phyloP scores from a whole-genome alignment of 2,329 filamentous ascomycete species.

The Penicillium sp. region DNA sequence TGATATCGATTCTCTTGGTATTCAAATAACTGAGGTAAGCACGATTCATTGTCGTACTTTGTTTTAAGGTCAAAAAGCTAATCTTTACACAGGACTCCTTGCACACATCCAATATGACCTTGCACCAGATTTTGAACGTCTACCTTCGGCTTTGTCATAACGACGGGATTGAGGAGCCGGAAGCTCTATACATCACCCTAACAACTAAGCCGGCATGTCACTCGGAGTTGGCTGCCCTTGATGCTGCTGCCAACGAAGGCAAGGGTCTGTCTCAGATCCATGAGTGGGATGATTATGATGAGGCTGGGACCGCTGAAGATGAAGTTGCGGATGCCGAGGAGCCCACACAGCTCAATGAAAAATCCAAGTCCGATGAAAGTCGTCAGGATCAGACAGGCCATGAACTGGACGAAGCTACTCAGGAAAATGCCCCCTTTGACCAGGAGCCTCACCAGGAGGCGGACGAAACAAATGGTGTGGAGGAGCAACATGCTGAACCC shows the following conservation, averaged over 20 bases:
- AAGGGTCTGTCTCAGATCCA: constrained; percentile 52
- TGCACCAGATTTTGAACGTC: constrained; percentile 55
- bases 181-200: constrained; percentile 56
- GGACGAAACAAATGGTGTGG: not conserved
- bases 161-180: constrained; percentile 50
- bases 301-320: constrained; percentile 34
- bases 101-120: constrained; percentile 46
- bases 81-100: constrained; percentile 46
- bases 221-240: constrained; percentile 50
- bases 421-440: not conserved
- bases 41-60: constrained; percentile 2
- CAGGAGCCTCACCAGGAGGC: not conserved
- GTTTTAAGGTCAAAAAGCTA: constrained; percentile 6
- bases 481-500: not conserved
- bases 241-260: constrained; percentile 51
- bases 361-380: constrained; percentile 14
- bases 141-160: constrained; percentile 57
- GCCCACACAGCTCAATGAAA: constrained; percentile 9
- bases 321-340: constrained; percentile 14
- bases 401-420: not conserved
- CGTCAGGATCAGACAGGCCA: constrained; percentile 6
- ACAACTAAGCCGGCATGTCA: constrained; percentile 51
- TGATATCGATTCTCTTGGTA: constrained; percentile 50
- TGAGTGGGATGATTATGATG: constrained; percentile 46
- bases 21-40: constrained; percentile 57